Evolutionary conservation across 164 flowering plant genomes (phyloP).

Genomic region (Nymphaea colorata): DNA sequence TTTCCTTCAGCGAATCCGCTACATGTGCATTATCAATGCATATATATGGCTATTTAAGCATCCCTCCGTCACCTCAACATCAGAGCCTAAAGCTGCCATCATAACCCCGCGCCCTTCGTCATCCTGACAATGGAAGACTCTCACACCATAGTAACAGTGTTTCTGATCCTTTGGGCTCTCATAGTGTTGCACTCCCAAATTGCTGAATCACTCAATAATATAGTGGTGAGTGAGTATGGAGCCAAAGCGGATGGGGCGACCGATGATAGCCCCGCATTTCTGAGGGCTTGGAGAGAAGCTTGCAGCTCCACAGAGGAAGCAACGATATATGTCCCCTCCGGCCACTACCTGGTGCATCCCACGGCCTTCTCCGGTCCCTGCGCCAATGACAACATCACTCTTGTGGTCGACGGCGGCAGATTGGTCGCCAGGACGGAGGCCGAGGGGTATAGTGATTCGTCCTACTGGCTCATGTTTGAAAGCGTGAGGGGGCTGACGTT

Average conservation of each 20-base stretch:
- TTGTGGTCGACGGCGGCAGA: slow-evolving; percentile 5
- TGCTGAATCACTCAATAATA: slow-evolving; percentile 5
- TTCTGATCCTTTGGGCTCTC: too few relatives aligned
- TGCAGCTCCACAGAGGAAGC: slow-evolving; percentile 12
- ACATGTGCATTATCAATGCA: too few relatives aligned
- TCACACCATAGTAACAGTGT: too few relatives aligned
- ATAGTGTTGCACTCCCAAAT: neutral
- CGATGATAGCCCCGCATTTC: slow-evolving; percentile 11
- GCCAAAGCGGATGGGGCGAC: slow-evolving; percentile 14
- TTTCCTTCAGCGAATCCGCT: too few relatives aligned
- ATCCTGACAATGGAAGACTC: too few relatives aligned
- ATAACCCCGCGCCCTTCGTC: too few relatives aligned
- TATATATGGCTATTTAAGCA: too few relatives aligned
- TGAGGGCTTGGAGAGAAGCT: slow-evolving; percentile 17
- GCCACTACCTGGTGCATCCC: slow-evolving; percentile 14
- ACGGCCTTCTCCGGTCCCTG: slow-evolving; percentile 19
- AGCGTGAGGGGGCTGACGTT: neutral
- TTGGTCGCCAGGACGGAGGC: neutral
- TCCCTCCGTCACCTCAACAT: too few relatives aligned
- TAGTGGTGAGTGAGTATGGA: slow-evolving; percentile 8
- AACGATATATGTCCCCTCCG: slow-evolving; percentile 16
- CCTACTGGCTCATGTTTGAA: neutral
- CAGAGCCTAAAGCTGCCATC: too few relatives aligned
- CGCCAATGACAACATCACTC: slow-evolving; percentile 1
- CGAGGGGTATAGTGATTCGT: neutral